Base-by-base conservation (phyloP, 2,329 filamentous ascomycete genomes). In the Lasiodiplodia sp. region DNA sequence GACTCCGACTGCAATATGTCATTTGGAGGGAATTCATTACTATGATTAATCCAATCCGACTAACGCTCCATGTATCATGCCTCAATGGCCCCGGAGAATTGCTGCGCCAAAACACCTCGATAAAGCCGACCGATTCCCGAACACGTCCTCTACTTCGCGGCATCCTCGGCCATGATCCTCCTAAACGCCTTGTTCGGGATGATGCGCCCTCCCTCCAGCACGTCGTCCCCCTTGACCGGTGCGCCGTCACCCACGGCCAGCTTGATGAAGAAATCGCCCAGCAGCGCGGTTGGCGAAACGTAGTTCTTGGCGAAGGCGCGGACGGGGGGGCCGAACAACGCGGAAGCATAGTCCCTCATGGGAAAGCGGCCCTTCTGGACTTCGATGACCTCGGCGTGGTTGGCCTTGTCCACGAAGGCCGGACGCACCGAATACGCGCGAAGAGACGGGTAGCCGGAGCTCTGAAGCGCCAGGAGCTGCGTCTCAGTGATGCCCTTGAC, bases 401-500 rank as follows among this genome's bases (percentile, higher is more conserved):
- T 63, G 2, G 71, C 71, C 68, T 73, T 73, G 58, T 93, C 91
- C 12, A 93, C 86, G 8, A 80, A 85, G 0, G 75, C 87, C 0
- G 91, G 89, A 0, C 91, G 84, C 7, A 90, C 80, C 12, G 85
- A 87, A 72, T 86, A 86, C 1, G 86, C 82, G 37, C 81, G 83
- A 67, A 93, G 83, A 7, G 79, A 76, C 0, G 83, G 79, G 55
- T 82, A 82, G 4, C 40, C 44, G 71, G 75, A 70, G 37, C 80
- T 78, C 16, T 79, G 76, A 16, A 92, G 77, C 0, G 84, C 82
- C 1, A 90, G 82, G 1, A 94, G 83, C 1, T 81, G 78, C 1
- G 82, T 71, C 78, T 94, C 92, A 0, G 87, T 86, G 75, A 88
- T 83, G 14, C 91, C 92, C 77, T 94, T 94, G 67, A 91, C 83